These are phyloP conservation scores for Hypomyces perniciosus DNA, from an alignment of 2,329 filamentous ascomycete genomes.

Conservation along the genomic window DNA sequence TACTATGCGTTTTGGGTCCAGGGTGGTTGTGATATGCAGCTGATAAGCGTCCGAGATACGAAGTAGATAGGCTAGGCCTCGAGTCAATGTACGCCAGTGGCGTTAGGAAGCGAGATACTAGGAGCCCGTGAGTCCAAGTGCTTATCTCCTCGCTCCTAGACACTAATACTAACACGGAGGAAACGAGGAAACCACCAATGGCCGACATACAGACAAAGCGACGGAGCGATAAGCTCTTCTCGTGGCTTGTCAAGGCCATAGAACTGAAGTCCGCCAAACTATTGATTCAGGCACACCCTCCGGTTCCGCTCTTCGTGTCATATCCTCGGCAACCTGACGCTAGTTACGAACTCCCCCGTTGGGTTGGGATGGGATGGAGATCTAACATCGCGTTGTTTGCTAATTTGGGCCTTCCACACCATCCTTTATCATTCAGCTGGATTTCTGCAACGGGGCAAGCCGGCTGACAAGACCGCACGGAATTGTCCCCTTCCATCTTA, in stretches of 20 bases:
- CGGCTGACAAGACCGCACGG: background rate
- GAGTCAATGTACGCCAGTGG: conserved; percentile 5
- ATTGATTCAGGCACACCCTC: background rate
- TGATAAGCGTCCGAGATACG: conserved; percentile 11
- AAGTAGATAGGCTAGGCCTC: conserved; percentile 2
- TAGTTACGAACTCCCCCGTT: background rate
- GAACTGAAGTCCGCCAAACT: background rate
- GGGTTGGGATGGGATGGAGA: background rate
- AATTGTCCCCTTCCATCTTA: too few species aligned
- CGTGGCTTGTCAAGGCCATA: background rate
- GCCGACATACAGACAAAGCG: background rate
- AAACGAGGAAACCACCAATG: background rate
- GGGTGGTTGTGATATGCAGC: background rate
- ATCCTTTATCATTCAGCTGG: background rate
- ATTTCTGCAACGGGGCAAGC: background rate
- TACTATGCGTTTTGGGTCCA: background rate
- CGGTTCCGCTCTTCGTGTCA: background rate
- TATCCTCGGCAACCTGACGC: background rate
- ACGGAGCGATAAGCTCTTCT: conserved; percentile 9
- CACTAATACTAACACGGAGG: conserved; percentile 1
- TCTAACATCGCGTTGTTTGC: background rate
- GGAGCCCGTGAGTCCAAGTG: conserved; percentile 8
- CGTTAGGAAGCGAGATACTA: background rate
- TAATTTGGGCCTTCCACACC: background rate
- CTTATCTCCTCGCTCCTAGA: conserved; percentile 9